Conservation (phyloP, 1,284 basidiomycete genomes). For the Puccinia triticina region DNA sequence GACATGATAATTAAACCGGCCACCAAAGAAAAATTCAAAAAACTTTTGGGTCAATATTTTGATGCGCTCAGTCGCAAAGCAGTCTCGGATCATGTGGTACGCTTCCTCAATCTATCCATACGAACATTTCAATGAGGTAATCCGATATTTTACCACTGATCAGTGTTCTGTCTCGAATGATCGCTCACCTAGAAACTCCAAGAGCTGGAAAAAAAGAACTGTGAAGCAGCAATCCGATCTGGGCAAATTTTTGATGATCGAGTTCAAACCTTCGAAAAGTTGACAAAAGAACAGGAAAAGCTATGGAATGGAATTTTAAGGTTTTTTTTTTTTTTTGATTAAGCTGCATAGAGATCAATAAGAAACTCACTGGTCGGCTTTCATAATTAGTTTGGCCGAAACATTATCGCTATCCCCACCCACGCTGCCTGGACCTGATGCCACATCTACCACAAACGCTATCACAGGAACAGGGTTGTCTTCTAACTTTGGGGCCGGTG, state of each 20-base stretch:
- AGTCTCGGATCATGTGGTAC: constrained; percentile 72
- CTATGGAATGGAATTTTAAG: constrained; percentile 60
- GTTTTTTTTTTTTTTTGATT: constrained; percentile 14
- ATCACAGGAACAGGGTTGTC: constrained; percentile 50
- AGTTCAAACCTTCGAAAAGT: constrained; percentile 96
- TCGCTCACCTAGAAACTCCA: constrained; percentile 72
- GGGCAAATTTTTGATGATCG: constrained; percentile 99
- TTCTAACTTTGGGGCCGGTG: constrained; percentile 29
- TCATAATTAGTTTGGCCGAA: constrained; percentile 30
- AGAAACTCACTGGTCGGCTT: neutral
- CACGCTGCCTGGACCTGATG: constrained; percentile 33
- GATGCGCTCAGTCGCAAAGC: constrained; percentile 87
- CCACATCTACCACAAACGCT: constrained; percentile 22
- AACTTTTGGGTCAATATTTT: constrained; percentile 91
- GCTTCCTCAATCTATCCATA: neutral
- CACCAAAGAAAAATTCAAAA: constrained; percentile 82
- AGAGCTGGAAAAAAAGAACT: constrained; percentile 93
- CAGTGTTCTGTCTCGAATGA: neutral
- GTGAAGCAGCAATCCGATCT: constrained; percentile 97
- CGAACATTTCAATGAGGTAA: neutral
- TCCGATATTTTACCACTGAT: neutral
- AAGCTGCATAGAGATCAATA: neutral
- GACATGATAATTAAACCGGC: constrained; percentile 77
- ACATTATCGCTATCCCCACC: constrained; percentile 45
- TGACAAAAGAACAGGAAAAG: constrained; percentile 93